Evolutionary conservation across 202 grass and related monocot species (phyloP), one percentile per base, ranked within the genome.

Genomic region (Carex sylvatica): DNA sequence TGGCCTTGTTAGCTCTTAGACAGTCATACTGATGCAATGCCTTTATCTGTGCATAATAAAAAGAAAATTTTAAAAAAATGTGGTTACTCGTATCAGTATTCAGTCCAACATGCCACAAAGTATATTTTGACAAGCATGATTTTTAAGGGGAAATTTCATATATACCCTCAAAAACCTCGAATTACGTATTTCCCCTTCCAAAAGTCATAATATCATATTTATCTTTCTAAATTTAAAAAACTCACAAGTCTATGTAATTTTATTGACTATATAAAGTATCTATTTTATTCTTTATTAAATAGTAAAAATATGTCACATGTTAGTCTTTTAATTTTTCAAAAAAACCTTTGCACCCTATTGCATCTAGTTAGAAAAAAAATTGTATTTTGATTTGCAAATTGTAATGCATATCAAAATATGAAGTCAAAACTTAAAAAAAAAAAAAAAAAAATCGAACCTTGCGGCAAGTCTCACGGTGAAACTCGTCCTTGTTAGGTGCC

Each of bases 1-100:
- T 97, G 3, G 92, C 35, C 67, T 97, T 97, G 74, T 97, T 97
- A 64, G 92, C 94, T 66, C 94, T 74, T 78, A 97, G 51, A 75
- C 92, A 94, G 22, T 97, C 92, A 7, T 97, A 97, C 80, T 94
- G 94, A 67, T 94, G 83, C 52, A 97, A 63, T 49, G 94, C 94
- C 56, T 97, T 93, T 74, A 93, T 79, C 94, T 95, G 76, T 73
- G 9, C 40, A 73, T 73, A 1, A 5, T 12, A 51, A 26, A 49
- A 51, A 7, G 3, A 24, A 51, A 12, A 52, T 26, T 3, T 28
- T 12, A 26, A 7, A 40, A 69, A 69, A 69, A 7, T 40, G 6
- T n/a, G 14, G 15, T 19, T 40, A 65, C 28, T 4, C 0, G 18
- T 46, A 70, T 35, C 66, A 70, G 10, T 28, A 28, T n/a, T n/a